Evolutionary conservation across 2,329 filamentous ascomycete genomes (phyloP).

Genomic region (Trichophaea hybrida): DNA sequence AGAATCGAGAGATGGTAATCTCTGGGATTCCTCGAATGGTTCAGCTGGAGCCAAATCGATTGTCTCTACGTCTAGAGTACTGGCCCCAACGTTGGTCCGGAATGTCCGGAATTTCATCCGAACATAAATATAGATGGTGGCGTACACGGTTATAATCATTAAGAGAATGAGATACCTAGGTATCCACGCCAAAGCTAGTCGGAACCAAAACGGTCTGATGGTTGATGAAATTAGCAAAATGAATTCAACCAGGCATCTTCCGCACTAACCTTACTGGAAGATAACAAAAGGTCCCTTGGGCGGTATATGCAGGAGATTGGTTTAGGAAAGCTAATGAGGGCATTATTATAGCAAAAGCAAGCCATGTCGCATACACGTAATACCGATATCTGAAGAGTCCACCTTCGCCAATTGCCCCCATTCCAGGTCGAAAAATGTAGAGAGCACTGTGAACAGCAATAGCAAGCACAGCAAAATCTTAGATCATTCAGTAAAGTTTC

Average conservation of each 20-base stretch:
- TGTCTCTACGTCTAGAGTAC: conserved; percentile 21
- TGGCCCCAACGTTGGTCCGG: conserved; percentile 21
- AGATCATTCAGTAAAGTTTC: not conserved
- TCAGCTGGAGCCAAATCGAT: conserved; percentile 17
- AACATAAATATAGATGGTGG: conserved; percentile 57
- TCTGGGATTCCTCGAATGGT: conserved; percentile 9
- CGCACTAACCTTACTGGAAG: conserved; percentile 36
- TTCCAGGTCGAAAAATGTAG: conserved; percentile 50
- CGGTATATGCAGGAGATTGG: conserved; percentile 41
- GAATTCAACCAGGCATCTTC: conserved; percentile 30
- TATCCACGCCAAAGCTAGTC: conserved; percentile 54
- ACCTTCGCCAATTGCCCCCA: conserved; percentile 35
- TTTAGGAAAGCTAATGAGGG: conserved; percentile 51
- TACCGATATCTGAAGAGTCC: conserved; percentile 55
- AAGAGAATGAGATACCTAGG: conserved; percentile 56
- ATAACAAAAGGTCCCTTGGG: conserved; percentile 54
- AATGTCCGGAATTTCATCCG: conserved; percentile 25
- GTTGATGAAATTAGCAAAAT: not conserved
- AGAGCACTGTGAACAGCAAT: conserved; percentile 60
- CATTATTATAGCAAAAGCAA: conserved; percentile 45
- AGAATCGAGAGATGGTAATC: conserved; percentile 19
- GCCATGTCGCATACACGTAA: conserved; percentile 43
- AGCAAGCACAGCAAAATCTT: conserved; percentile 54
- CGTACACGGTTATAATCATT: conserved; percentile 49
- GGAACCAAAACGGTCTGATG: conserved; percentile 47